A percentile compares a stretch with the other conserved stretches of the same genome.
Conservation (phyloP, 352 stramenopile genomes). For the Albugo laibachii region DNA sequence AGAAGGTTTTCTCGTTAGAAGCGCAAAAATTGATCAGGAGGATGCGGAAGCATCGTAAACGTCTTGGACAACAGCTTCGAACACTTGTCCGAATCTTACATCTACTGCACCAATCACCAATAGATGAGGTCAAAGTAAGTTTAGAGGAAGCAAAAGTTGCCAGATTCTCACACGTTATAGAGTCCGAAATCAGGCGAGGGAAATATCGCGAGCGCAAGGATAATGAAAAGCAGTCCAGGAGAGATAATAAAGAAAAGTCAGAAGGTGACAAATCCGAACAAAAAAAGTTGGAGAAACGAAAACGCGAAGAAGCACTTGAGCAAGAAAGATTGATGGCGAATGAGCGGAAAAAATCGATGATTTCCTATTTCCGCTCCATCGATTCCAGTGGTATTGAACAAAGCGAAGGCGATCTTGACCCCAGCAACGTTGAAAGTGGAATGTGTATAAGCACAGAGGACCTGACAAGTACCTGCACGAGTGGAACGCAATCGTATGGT, state of each 20-base stretch:
- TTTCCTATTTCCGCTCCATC: conserved; percentile 40
- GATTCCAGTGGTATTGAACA: conserved; percentile 2
- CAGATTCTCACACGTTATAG: conserved; percentile 44
- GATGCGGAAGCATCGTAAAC: conserved; percentile 61
- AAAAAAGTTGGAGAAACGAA: conserved; percentile 40
- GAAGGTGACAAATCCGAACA: conserved; percentile 26
- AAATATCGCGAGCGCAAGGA: conserved; percentile 35
- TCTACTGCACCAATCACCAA: conserved; percentile 33
- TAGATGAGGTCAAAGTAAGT: conserved; percentile 65
- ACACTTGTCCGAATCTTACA: conserved; percentile 39
- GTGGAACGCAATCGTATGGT: too few relatives aligned
- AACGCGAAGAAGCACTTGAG: conserved; percentile 26
- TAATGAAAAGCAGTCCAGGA: conserved; percentile 26
- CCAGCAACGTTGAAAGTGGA: too few relatives aligned
- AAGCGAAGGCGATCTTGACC: too few relatives aligned
- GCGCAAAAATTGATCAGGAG: conserved; percentile 56
- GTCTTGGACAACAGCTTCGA: conserved; percentile 48
- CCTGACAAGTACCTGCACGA: too few relatives aligned
- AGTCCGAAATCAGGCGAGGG: conserved; percentile 37
- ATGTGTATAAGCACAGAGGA: too few relatives aligned
- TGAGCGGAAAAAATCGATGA: conserved; percentile 44
- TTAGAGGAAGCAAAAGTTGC: conserved; percentile 61
- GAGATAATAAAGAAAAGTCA: conserved; percentile 38
- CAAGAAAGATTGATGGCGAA: conserved; percentile 19
- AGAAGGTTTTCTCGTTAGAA: conserved; percentile 48